A percentile compares a stretch with the other conserved stretches of the same genome.
Evolutionary conservation across 73 alveolate genomes (phyloP).

Genomic region (Paramecium tetraurelia): DNA sequence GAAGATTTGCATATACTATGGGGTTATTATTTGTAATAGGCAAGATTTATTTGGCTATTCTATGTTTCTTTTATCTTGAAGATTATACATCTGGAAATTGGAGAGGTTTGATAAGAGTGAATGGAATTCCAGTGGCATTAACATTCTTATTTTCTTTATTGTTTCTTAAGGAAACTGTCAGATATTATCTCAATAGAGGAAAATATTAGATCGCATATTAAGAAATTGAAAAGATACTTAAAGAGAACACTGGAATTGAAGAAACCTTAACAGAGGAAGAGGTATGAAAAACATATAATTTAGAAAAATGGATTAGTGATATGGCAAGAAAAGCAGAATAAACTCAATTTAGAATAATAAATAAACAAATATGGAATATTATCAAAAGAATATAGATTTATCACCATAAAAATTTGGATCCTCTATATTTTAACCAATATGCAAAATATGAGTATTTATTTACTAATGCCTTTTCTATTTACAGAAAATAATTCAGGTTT

Average conservation of each 20-base stretch:
- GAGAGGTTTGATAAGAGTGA: slow-evolving; percentile 24
- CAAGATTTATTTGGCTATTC: background rate
- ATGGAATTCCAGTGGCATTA: background rate
- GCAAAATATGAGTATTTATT: slow-evolving; percentile 28
- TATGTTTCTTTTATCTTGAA: slow-evolving; percentile 13
- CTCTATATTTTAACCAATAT: background rate
- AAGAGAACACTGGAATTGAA: background rate
- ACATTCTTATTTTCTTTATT: background rate
- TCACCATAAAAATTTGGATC: background rate
- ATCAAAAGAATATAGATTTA: background rate
- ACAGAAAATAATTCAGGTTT: background rate
- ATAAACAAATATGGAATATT: background rate
- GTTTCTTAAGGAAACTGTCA: background rate
- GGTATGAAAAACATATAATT: background rate
- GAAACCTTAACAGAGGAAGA: background rate
- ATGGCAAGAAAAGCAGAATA: background rate
- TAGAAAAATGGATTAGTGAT: slow-evolving; percentile 5
- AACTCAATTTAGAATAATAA: background rate
- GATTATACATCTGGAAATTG: slow-evolving; percentile 42
- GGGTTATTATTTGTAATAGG: background rate
- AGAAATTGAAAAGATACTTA: background rate
- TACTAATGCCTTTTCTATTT: slow-evolving; percentile 38
- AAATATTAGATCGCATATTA: background rate
- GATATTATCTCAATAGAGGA: slow-evolving; percentile 3
- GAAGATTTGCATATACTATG: slow-evolving; percentile 1